These are phyloP conservation scores for Paramecium primaurelia DNA, from an alignment of 73 alveolate genomes.

Conservation along the genomic window DNA sequence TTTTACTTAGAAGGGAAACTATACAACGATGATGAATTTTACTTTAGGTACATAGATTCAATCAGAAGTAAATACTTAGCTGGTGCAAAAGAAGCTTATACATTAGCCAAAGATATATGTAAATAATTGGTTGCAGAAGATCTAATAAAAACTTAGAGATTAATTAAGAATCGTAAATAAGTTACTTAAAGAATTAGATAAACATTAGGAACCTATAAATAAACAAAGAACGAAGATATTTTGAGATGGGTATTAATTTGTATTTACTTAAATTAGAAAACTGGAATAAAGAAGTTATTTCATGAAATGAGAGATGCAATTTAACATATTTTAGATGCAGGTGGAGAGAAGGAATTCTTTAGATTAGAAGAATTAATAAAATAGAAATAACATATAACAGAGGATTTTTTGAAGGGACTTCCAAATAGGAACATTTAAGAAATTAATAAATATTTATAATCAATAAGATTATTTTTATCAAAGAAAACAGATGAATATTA, in stretches of 20 bases:
- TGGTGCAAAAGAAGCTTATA: not conserved
- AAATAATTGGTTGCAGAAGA: slow-evolving; percentile 17
- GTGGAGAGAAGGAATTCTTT: slow-evolving; percentile 15
- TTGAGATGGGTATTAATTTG: not conserved
- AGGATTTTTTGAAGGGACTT: not conserved
- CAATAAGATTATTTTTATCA: not conserved
- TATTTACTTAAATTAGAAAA: not conserved
- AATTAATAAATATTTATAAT: not conserved
- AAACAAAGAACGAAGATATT: not conserved
- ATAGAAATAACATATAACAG: not conserved
- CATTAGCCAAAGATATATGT: not conserved
- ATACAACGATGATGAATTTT: not conserved
- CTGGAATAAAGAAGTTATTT: slow-evolving; percentile 31
- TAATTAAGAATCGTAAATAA: not conserved
- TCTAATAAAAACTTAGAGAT: not conserved
- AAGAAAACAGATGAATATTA: slow-evolving; percentile 27
- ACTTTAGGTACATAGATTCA: not conserved
- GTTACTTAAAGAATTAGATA: not conserved
- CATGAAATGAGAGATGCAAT: slow-evolving; percentile 34
- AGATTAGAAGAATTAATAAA: not conserved
- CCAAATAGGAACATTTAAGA: not conserved
- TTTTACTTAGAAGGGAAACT: not conserved
- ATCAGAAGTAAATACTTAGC: not conserved
- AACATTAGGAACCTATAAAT: not conserved
- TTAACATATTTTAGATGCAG: slow-evolving; percentile 4